phyloP scores from a whole-genome alignment of 139 green algal species.

The Gonium pectorale region DNA sequence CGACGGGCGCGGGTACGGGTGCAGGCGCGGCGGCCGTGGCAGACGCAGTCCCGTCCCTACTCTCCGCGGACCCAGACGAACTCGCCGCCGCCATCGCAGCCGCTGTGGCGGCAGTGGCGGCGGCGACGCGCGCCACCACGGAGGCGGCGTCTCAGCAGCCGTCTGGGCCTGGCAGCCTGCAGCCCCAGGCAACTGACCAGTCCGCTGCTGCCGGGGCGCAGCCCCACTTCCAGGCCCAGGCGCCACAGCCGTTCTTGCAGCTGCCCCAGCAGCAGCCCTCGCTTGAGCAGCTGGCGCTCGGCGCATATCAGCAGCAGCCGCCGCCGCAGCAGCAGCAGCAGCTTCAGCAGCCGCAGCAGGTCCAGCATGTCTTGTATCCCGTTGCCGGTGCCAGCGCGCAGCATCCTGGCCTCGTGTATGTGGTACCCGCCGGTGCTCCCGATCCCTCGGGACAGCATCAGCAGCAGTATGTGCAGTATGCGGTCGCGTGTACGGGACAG shows the following conservation, averaged over 20 bases:
- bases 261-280: slow-evolving; percentile 5
- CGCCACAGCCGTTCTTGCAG: not conserved
- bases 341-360: not conserved
- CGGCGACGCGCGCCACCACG: not conserved
- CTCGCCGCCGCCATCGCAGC: slow-evolving; percentile 19
- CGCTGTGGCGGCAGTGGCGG: slow-evolving; percentile 21
- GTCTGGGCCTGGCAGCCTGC: not conserved
- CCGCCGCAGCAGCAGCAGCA: slow-evolving; percentile 14
- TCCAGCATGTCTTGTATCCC: too few relatives aligned
- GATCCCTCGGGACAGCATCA: not conserved
- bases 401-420: too few relatives aligned
- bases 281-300: not conserved
- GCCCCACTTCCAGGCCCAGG: not conserved
- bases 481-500: too few relatives aligned
- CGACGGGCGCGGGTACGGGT: not conserved
- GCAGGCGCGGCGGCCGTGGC: not conserved
- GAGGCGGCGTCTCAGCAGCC: not conserved
- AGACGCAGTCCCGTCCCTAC: not conserved
- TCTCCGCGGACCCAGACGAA: slow-evolving; percentile 10
- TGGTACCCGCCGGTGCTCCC: too few relatives aligned
- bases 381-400: too few relatives aligned
- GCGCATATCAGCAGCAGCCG: not conserved
- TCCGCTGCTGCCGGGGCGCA: too few relatives aligned
- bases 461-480: not conserved
- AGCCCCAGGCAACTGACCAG: not conserved